Percentiles rank a stretch among this genome's conserved stretches.
These are phyloP conservation scores for Paradendryphiella salina DNA, from an alignment of 2,329 filamentous ascomycete genomes.

Conservation along the genomic window DNA sequence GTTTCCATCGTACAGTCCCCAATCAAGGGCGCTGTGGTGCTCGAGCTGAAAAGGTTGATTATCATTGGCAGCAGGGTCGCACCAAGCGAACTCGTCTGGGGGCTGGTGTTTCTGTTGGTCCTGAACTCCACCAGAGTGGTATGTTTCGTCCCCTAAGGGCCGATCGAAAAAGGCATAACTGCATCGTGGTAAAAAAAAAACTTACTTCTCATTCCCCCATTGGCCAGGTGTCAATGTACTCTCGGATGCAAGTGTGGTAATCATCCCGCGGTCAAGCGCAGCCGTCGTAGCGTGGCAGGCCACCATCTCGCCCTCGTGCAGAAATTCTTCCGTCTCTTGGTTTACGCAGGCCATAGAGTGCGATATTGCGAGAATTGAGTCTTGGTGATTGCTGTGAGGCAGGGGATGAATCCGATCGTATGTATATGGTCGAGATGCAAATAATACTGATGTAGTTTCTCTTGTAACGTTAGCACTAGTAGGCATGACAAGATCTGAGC, in stretches of 20 bases:
- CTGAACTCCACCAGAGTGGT: neutral
- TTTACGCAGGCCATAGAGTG: neutral
- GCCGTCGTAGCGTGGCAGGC: neutral
- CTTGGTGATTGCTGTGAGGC: neutral
- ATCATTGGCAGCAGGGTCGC: no score
- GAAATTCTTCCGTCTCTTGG: neutral
- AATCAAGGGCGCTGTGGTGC: no score
- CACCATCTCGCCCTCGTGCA: neutral
- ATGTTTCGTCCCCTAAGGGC: no score
- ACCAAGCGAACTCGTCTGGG: neutral
- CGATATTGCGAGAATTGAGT: neutral
- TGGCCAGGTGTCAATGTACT: neutral
- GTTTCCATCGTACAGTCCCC: neutral
- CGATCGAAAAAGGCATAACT: slow-evolving; percentile 15
- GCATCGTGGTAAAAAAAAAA: slow-evolving; percentile 3
- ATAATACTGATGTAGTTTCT: no score
- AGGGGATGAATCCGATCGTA: no score
- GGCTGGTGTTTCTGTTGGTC: no score
- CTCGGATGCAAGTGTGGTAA: neutral
- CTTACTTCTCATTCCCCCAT: slow-evolving; percentile 2
- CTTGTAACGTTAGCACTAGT: no score
- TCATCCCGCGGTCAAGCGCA: neutral
- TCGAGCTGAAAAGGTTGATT: no score
- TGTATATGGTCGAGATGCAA: no score
- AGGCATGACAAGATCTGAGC: no score